Base-by-base conservation (phyloP, 495 filamentous ascomycete genomes). In the Chaetomium cochliodes region DNA sequence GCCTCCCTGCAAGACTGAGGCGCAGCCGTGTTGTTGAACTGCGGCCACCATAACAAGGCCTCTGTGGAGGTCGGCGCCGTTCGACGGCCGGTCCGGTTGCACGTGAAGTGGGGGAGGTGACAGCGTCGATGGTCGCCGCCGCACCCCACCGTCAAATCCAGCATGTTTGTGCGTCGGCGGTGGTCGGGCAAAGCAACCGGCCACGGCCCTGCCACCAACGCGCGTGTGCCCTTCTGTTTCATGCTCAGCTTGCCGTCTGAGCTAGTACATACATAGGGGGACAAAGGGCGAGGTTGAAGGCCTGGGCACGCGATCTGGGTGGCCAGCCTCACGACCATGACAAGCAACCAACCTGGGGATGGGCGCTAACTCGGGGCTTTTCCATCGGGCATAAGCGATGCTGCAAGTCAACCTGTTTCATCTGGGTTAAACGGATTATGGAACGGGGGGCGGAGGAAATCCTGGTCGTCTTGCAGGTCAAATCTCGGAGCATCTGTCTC, bases 341-440 rank as follows among this genome's bases (percentile, higher is more conserved):
- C 39, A 46, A 46, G 41, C 20, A 41, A 8, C 39, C 18, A 28
- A 33, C 30, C 6, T 11, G 37, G 51, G 20, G 30, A 28, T 13
- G 22, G 28, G 39, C 37, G 25, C 54, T 25, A 58, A 60, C 67
- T 68, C 63, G 66, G 65, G 65, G 65, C 49, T 62, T 62, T 74
- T 71, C 67, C 69, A 49, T 64, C 65, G 71, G 52, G 58, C 62
- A 69, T 62, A 73, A 70, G 73, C 71, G 69, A 71, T 51, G 65
- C 68, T 75, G 71, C 70, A 69, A 50, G 68, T 62, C 63, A 62
- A 63, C 65, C 51, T 67, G 71, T 70, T 70, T 75, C 71, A 74
- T 69, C 62, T 72, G 61, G 71, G 57, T 68, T 72, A 72, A 73
- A 72, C 63, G 60, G 63, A 42, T 64, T 44, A 57, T 68, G 68